These are phyloP conservation scores for Cylindrotheca fusiformis DNA, from an alignment of 108 stramenopile species.

Conservation along the genomic window DNA sequence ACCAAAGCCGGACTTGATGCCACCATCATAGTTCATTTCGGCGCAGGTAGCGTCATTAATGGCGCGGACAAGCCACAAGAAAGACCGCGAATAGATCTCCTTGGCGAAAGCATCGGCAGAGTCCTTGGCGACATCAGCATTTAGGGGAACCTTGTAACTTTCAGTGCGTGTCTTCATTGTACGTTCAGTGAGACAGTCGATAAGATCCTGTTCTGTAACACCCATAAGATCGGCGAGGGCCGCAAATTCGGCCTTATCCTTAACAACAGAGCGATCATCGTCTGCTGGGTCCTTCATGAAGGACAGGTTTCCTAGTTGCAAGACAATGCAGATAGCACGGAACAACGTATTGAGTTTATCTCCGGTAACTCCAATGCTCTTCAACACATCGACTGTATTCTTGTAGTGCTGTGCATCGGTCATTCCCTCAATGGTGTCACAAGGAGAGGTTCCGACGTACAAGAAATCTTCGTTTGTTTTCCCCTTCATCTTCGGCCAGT, in stretches of 20 bases:
- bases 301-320: constrained; percentile 87
- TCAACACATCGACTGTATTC: constrained; percentile 66
- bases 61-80: constrained; percentile 82
- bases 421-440: constrained; percentile 72
- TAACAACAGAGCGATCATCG: constrained; percentile 66
- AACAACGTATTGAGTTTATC: constrained; percentile 58
- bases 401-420: constrained; percentile 69
- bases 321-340: constrained; percentile 76
- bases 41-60: constrained; percentile 84
- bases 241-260: constrained; percentile 53
- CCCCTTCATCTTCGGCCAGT: constrained; percentile 72
- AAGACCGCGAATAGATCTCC: constrained; percentile 80
- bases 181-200: constrained; percentile 76
- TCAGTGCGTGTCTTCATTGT: constrained; percentile 75
- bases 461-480: constrained; percentile 62
- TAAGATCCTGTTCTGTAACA: constrained; percentile 47
- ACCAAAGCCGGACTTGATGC: constrained; percentile 35
- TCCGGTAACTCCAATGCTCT: constrained; percentile 60
- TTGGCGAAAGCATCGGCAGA: constrained; percentile 95
- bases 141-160: constrained; percentile 78
- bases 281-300: constrained; percentile 70
- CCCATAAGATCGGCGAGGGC: constrained; percentile 79
- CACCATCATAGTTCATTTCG: constrained; percentile 46
- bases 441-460: constrained; percentile 56
- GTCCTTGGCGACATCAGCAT: constrained; percentile 67